Conservation (phyloP, 768 basidiomycete species). For the Glaciozyma antarctica region DNA sequence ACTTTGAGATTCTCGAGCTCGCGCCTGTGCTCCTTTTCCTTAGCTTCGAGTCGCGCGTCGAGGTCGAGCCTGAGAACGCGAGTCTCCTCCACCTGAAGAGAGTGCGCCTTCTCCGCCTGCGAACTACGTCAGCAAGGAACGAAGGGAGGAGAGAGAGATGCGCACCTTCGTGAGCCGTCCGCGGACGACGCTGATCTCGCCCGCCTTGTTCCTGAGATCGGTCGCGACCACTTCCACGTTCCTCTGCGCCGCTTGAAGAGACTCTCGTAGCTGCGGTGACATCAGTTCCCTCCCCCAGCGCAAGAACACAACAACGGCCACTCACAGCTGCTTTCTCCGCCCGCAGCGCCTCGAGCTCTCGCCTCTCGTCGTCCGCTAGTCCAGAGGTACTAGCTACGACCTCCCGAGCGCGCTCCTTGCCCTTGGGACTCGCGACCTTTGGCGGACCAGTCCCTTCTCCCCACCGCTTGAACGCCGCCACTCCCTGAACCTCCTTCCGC, state of each 20-base stretch:
- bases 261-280: neutral
- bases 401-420: neutral
- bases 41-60: neutral
- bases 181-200: slow-evolving; percentile 12
- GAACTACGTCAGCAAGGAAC: neutral
- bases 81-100: neutral
- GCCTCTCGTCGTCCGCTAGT: neutral
- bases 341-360: slow-evolving; percentile 16
- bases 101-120: slow-evolving; percentile 16
- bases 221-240: neutral
- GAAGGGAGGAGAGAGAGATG: too few relatives aligned
- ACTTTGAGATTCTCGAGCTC: neutral
- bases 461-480: neutral
- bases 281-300: neutral
- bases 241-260: neutral
- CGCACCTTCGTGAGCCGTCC: slow-evolving; percentile 7
- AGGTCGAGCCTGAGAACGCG: slow-evolving; percentile 1
- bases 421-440: neutral
- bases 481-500: slow-evolving; percentile 6
- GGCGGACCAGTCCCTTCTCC: neutral
- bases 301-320: neutral
- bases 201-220: neutral
- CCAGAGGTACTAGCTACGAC: neutral
- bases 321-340: slow-evolving; percentile 15
- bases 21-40: slow-evolving; percentile 15